Evolutionary conservation across 768 basidiomycete species (phyloP), one percentile per base, ranked within the genome.

Genomic region (Macrolepiota albuminosa): DNA sequence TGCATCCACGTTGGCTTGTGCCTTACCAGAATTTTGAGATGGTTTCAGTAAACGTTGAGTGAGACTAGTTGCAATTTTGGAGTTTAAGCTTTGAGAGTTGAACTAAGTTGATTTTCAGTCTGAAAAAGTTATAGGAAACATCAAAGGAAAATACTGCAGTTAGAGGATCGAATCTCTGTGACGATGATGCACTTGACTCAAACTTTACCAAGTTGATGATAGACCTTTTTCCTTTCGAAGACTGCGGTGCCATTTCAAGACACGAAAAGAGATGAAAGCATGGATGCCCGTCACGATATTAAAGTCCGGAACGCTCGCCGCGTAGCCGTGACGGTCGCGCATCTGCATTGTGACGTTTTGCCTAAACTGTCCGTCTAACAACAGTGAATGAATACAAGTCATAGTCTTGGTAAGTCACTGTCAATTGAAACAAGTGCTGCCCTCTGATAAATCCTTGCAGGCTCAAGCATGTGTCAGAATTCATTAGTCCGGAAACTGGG

Each of bases 151-250:
- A 37, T 60, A 70, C 69, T 24, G 69, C 68, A 39, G 68, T 70
- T 8, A 70, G 64, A 47, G 66, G 69, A 43, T 68, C 57, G 45
- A 68, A 60, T 45, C 64, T 61, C 59, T 59, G 66, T 29, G 58
- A 57, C 10, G 58, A 58, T 34, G 51, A 37, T 43, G 37, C 18
- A 10, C 16, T 43, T 7, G 40, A 43, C 26, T 66, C 66, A 37
- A 66, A 43, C 45, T 62, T 67, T 10, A 61, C 55, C 29, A 61
- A 26, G 37, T 57, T 64, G 5, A 54, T 58, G 49, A 48, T 57
- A 36, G 63, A 57, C 29, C 42, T 9, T 60, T 49, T 66, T n/a
- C 43, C 45, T 18, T 36, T 54, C 3, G 18, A 21, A 40, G 39
- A 54, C 31, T 42, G 53, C 1, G 53, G 53, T 43, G 40, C 40